Conservation (phyloP, 2,329 filamentous ascomycete genomes). For the Ophiostoma angusticollis region DNA sequence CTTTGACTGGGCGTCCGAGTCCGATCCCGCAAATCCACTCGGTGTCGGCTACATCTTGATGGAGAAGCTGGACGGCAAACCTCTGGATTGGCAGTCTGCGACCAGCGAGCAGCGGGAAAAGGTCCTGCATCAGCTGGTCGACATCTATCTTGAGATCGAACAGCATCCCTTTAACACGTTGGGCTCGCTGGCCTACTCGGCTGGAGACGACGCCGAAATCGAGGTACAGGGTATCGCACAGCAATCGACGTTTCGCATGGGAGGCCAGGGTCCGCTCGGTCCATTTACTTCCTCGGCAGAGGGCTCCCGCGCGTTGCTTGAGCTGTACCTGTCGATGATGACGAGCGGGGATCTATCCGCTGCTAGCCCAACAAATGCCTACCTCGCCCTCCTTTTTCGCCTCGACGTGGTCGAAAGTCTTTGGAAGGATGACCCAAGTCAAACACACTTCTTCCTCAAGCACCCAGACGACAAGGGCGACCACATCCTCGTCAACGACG, state of each 20-base stretch:
- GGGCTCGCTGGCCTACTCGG: neutral
- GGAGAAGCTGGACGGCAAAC: slow-evolving; percentile 25
- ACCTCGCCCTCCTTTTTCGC: neutral
- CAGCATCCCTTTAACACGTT: slow-evolving; percentile 19
- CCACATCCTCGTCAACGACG: slow-evolving; percentile 3
- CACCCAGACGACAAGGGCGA: slow-evolving; percentile 8
- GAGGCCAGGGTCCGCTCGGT: neutral
- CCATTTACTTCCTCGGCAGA: neutral
- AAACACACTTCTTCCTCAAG: slow-evolving; percentile 3
- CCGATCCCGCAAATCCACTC: slow-evolving; percentile 19
- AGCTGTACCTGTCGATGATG: neutral
- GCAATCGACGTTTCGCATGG: neutral
- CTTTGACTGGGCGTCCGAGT: no score
- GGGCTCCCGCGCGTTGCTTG: neutral
- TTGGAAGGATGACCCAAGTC: no score
- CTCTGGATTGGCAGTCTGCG: slow-evolving; percentile 23
- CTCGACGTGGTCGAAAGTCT: neutral
- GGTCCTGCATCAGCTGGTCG: slow-evolving; percentile 20
- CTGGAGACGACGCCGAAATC: neutral
- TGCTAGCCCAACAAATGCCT: neutral
- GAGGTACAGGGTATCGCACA: neutral
- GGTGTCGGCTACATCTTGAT: slow-evolving; percentile 29
- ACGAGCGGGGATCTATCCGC: neutral
- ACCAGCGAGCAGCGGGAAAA: slow-evolving; percentile 19
- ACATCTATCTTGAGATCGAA: slow-evolving; percentile 22